Base-by-base conservation (phyloP, 2,329 filamentous ascomycete genomes). In the Cladosporium sp. region DNA sequence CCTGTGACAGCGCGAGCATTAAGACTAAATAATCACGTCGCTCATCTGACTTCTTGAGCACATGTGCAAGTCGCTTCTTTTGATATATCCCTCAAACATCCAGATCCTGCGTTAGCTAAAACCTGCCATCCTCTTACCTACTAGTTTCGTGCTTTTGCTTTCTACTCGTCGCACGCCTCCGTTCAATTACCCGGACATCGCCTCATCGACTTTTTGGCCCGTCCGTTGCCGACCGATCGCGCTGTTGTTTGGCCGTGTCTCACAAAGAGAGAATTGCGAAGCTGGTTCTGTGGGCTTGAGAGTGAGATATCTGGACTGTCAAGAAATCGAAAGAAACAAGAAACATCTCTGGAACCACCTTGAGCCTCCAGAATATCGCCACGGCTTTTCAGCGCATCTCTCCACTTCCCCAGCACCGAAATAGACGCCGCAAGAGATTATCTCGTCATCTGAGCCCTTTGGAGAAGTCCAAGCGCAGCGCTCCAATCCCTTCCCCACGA, bases 151-250 rank as follows among this genome's bases (percentile, higher is more conserved):
- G 13, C 23, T n/a, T 26, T 39, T 54, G 36, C 21, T 34, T 43
- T 60, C 32, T n/a, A 51, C 26, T 63, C 49, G 59, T 63, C 59
- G 59, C 48, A 7, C 1, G 34, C 48, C 6, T 63, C 59, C 59
- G 49, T 18, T 25, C 39, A 18, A 54, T 63, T 56, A 63, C 48
- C 59, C 59, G 59, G 59, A 63, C 59, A 54, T 63, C 59, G 59
- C 59, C 59, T 63, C 48, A 28, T 54, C 58, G 26, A 39, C 49
- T 32, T 63, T 43, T 49, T 28, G 34, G 23, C 23, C 53, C 59
- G 59, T 53, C 49, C 48, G 59, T 63, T 63, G 59, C 59, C 59
- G 59, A 63, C 48, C 48, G 49, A 21, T 28, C 39, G 30, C 32
- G 4, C 16, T n/a, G 18, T 34, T 13, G 18, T 43, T 21, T 43